Conservation (phyloP, 495 filamentous ascomycete species). For the Tuber aestivum region DNA sequence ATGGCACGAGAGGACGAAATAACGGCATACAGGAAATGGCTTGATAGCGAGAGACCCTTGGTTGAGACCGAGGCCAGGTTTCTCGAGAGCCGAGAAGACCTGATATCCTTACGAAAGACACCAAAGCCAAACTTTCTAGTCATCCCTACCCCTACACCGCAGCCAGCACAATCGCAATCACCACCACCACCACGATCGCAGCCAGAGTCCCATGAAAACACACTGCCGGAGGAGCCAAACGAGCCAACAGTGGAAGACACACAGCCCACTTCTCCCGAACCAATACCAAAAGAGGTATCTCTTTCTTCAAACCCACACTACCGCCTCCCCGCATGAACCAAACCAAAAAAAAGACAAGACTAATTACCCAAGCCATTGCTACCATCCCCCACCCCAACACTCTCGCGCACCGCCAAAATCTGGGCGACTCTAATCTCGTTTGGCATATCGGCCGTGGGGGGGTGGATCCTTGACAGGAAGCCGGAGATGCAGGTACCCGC, state of each 20-base stretch:
- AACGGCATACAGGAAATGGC: conserved; percentile 24
- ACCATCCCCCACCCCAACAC: not conserved
- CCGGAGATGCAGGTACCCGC: conserved; percentile 1
- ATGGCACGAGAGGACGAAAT: conserved; percentile 25
- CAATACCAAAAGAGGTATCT: conserved; percentile 1
- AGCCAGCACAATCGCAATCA: not conserved
- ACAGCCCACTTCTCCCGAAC: not conserved
- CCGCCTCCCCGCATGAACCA: not conserved
- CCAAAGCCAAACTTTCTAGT: not conserved
- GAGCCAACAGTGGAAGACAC: not conserved
- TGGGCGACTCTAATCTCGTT: not conserved
- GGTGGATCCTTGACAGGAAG: not conserved
- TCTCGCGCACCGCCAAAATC: not conserved
- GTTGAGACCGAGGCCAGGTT: conserved; percentile 27
- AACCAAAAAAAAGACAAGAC: not conserved
- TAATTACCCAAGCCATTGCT: not conserved
- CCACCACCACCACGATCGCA: not conserved
- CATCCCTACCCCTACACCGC: not conserved
- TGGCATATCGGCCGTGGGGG: not conserved
- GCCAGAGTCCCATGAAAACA: not conserved
- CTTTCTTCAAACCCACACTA: not conserved
- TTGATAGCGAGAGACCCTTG: conserved; percentile 18
- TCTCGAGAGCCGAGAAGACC: not conserved
- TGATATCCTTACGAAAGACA: not conserved
- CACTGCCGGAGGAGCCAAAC: not conserved